Evolutionary conservation across 1,284 basidiomycete species (phyloP).

Genomic region (Erythrobasidium hasegawianum): DNA sequence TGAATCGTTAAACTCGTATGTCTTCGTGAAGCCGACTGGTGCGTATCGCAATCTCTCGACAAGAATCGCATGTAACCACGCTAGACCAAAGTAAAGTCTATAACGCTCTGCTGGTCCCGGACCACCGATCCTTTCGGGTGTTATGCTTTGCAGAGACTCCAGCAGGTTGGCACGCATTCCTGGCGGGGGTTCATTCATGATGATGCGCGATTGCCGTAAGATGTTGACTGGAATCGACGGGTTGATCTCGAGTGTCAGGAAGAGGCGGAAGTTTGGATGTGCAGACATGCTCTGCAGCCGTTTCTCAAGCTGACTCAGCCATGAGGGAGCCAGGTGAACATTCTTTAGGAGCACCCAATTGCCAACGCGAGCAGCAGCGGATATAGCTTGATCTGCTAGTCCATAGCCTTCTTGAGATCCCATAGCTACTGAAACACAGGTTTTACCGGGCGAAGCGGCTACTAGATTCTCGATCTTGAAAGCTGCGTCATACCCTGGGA

Average conservation of each 20-base stretch:
- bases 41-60: constrained; percentile 93
- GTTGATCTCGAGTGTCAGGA: constrained; percentile 95
- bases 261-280: constrained; percentile 83
- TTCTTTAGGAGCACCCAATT: constrained; percentile 95
- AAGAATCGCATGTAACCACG: constrained; percentile 95
- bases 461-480: constrained; percentile 88
- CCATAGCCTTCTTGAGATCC: constrained; percentile 97
- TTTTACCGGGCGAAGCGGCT: constrained; percentile 62
- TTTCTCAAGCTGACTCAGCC: constrained; percentile 93
- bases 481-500: constrained; percentile 94
- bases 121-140: constrained; percentile 63
- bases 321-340: constrained; percentile 81
- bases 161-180: constrained; percentile 91
- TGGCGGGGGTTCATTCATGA: constrained; percentile 96
- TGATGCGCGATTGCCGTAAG: constrained; percentile 83
- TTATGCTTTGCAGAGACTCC: constrained; percentile 78
- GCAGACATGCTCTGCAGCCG: constrained; percentile 80
- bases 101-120: constrained; percentile 82
- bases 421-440: constrained; percentile 87
- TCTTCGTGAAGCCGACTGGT: constrained; percentile 90
- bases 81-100: constrained; percentile 78
- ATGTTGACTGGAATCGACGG: constrained; percentile 90
- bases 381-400: constrained; percentile 89
- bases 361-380: constrained; percentile 80
- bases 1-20: constrained; percentile 96